Base-by-base conservation (phyloP, 2,329 filamentous ascomycete species). In the Fusarium fracticaudum region DNA sequence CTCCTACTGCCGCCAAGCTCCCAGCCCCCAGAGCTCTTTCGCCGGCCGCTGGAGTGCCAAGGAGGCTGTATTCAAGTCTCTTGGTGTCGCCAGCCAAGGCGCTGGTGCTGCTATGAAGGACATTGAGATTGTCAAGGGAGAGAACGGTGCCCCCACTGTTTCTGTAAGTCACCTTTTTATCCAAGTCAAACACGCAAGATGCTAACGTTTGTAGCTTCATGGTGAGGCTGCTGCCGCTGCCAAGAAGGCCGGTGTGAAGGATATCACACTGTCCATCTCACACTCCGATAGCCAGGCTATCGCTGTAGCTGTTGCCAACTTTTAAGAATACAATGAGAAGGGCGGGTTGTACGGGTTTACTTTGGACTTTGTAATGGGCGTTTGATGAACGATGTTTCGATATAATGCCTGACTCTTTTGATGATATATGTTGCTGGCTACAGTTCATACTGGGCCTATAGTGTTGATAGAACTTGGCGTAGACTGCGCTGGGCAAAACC, bases 61-160 rank as follows among this genome's bases (percentile, higher is more conserved):
- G 87, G 96, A 99, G 85, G 96, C 96, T 35, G 95, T 99, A 2
- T 99, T 99, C 89, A 99, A 99, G 90, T 95, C 94, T 43, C 88
- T 99, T 20, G 95, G 95, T 76, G 95, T 98, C 18, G 86, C 89
- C 77, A 93, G 95, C 84, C 92, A 93, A 84, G 96, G 96, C 71
- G 95, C 93, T 15, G 96, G 97, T 74, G 96, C 96, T 68, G 88
- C 94, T 22, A 84, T 99, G 84, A 96, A 92, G 87, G 95, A 98
- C 47, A 99, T 99, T 85, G 97, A 99, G 86, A 96, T 99, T 78
- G 83, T 90, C 71, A 92, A 91, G 79, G 92, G 95, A 79, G 91
- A 93, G 75, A 92, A 90, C 51, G 96, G 96, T 67, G 95, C 92
- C 43, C 96, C 96, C 15, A 87, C 90, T 75, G 96, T 98, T 72